phyloP scores from a whole-genome alignment of 2,329 filamentous ascomycete genomes.

The Alternaria alternata region DNA sequence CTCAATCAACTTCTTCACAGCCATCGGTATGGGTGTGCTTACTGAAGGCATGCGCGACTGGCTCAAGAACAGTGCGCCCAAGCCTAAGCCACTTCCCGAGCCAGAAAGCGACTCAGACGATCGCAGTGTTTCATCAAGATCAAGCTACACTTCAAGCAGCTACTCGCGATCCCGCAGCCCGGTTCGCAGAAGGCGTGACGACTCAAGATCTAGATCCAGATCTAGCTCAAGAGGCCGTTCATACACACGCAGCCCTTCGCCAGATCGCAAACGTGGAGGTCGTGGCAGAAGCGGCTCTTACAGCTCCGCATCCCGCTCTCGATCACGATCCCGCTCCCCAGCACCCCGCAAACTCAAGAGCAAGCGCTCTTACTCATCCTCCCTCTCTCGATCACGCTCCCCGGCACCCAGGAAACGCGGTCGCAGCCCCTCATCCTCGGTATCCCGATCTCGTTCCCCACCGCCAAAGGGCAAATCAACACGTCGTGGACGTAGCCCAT shows the following conservation, averaged over 20 bases:
- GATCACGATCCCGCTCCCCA: conserved; percentile 35
- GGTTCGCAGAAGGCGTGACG: conserved; percentile 29
- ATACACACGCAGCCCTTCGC: conserved; percentile 41
- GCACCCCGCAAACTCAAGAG: conserved; percentile 29
- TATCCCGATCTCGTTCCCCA: conserved; percentile 26
- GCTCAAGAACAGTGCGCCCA: conserved; percentile 82
- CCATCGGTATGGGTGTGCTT: conserved; percentile 92
- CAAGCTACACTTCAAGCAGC: conserved; percentile 42
- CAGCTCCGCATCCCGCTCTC: conserved; percentile 33
- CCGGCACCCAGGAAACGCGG: conserved; percentile 34
- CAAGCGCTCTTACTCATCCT: conserved; percentile 35
- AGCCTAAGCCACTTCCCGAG: conserved; percentile 69
- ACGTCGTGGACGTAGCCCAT: conserved; percentile 25
- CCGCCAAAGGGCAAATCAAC: conserved; percentile 21
- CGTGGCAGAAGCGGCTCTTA: conserved; percentile 33
- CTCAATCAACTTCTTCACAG: conserved; percentile 99
- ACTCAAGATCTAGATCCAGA: conserved; percentile 36
- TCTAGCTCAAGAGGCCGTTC: conserved; percentile 41
- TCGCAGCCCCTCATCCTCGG: conserved; percentile 29
- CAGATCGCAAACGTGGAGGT: conserved; percentile 30
- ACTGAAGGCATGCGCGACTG: conserved; percentile 95
- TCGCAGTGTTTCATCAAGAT: conserved; percentile 46
- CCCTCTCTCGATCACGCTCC: conserved; percentile 27
- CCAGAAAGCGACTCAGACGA: conserved; percentile 45
- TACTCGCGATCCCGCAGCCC: conserved; percentile 37